Conservation (phyloP, 768 basidiomycete genomes). For the Rhodotorula sphaerocarpa region DNA sequence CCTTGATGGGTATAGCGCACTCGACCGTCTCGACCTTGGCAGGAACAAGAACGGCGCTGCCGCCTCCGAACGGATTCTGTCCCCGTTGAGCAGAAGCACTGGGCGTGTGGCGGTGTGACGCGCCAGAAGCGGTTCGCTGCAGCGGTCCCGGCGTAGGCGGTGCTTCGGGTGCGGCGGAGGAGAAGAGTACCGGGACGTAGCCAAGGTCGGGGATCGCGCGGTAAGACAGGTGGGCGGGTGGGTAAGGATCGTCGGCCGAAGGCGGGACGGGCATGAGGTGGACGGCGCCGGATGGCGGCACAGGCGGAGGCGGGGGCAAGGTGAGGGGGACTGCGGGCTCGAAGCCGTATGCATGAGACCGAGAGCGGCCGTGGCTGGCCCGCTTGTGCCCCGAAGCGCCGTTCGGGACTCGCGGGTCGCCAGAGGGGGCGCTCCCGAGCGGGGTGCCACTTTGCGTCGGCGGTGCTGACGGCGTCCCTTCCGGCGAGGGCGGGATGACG, state of each 20-base stretch:
- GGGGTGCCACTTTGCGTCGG: conserved; percentile 49
- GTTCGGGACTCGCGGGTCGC: conserved; percentile 27
- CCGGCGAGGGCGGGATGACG: conserved; percentile 55
- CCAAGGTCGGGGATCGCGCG: conserved; percentile 40
- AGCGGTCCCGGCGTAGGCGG: conserved; percentile 26
- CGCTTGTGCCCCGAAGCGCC: neutral
- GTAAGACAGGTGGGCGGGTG: conserved; percentile 35
- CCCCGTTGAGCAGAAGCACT: conserved; percentile 3
- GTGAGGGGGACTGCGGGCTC: conserved; percentile 33
- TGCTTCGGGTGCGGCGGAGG: conserved; percentile 16
- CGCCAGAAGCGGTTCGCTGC: conserved; percentile 26
- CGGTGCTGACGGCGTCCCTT: conserved; percentile 42
- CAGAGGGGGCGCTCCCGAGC: conserved; percentile 43
- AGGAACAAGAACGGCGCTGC: conserved; percentile 36
- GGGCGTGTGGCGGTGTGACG: conserved; percentile 10
- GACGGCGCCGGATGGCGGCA: conserved; percentile 33
- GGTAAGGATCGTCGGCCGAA: neutral
- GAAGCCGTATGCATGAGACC: conserved; percentile 38
- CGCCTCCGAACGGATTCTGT: conserved; percentile 38
- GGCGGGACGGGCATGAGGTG: conserved; percentile 38
- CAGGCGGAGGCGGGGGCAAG: conserved; percentile 29
- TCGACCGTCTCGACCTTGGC: conserved; percentile 78
- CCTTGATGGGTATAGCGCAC: conserved; percentile 79
- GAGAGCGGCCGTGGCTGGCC: conserved; percentile 27
- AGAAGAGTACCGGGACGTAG: conserved; percentile 39